A percentile compares a stretch with the other conserved stretches of the same genome.
Conservation (phyloP, 768 basidiomycete genomes). For the Amanita polypyramis region DNA sequence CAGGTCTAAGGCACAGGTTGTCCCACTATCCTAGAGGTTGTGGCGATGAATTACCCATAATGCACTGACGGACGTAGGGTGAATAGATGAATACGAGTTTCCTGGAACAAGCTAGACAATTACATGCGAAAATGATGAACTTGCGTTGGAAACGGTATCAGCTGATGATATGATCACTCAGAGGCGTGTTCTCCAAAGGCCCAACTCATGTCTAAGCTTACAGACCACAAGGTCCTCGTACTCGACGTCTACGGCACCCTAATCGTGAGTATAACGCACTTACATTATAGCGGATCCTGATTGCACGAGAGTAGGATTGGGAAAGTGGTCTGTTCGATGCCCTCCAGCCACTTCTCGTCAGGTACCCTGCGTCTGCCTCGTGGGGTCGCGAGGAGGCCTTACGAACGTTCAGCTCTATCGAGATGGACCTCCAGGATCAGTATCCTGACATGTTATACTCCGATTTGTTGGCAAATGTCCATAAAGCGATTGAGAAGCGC, state of each 20-base stretch:
- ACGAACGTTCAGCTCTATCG: constrained; percentile 38
- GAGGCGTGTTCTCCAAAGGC: neutral
- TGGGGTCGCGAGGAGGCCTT: constrained; percentile 47
- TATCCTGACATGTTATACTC: constrained; percentile 51
- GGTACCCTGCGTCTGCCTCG: constrained; percentile 24
- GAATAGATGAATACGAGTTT: too few species aligned
- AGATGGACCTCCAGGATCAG: constrained; percentile 46
- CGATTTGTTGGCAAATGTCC: constrained; percentile 44
- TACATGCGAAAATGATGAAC: neutral
- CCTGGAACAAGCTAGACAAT: too few species aligned
- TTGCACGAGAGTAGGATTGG: constrained; percentile 44
- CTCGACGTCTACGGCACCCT: constrained; percentile 78
- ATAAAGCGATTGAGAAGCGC: constrained; percentile 26
- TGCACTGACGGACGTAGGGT: too few species aligned
- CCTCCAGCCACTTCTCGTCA: constrained; percentile 40
- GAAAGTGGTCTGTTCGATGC: constrained; percentile 53
- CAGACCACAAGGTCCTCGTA: constrained; percentile 42
- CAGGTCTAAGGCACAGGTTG: too few species aligned
- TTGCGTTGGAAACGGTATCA: constrained; percentile 8
- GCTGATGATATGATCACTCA: constrained; percentile 3
- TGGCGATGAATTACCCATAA: too few species aligned
- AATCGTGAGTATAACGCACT: constrained; percentile 26
- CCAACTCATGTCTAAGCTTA: constrained; percentile 15
- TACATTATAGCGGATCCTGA: neutral
- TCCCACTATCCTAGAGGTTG: too few species aligned